Conservation (phyloP, 139 green algal genomes). For the Tetradesmus lagerheimii region DNA sequence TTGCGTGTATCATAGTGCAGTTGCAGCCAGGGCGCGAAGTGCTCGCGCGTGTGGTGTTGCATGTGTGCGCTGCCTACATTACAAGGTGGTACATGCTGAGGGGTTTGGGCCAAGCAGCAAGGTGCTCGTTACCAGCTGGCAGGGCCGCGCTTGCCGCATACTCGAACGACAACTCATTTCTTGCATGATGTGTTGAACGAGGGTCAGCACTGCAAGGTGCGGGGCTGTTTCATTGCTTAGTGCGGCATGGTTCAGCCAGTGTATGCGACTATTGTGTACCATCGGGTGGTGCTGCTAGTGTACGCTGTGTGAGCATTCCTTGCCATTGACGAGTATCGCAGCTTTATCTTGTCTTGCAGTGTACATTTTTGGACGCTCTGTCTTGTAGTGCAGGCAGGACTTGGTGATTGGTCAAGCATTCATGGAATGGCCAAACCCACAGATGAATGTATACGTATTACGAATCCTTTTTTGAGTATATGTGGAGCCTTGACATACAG, state of each 20-base stretch:
- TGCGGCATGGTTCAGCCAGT: too few species aligned
- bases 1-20: not conserved
- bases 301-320: not conserved
- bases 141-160: not conserved
- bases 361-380: not conserved
- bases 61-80: not conserved
- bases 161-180: not conserved
- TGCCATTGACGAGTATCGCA: not conserved
- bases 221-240: not conserved
- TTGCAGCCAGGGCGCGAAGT: not conserved
- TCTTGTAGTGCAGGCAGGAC: not conserved
- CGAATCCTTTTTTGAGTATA: too few species aligned
- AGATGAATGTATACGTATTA: too few species aligned
- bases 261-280: not conserved
- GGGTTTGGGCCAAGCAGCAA: not conserved
- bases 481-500: too few species aligned
- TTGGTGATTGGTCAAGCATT: not conserved
- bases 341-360: not conserved
- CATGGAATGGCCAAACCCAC: not conserved
- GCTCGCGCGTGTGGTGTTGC: not conserved
- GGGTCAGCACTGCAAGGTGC: not conserved
- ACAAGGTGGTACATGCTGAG: not conserved
- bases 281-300: not conserved
- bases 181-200: not conserved
- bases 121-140: not conserved